Percentiles rank a stretch among this genome's conserved stretches.
Conservation (phyloP, 768 basidiomycete genomes). For the Boletus coccyginus region DNA sequence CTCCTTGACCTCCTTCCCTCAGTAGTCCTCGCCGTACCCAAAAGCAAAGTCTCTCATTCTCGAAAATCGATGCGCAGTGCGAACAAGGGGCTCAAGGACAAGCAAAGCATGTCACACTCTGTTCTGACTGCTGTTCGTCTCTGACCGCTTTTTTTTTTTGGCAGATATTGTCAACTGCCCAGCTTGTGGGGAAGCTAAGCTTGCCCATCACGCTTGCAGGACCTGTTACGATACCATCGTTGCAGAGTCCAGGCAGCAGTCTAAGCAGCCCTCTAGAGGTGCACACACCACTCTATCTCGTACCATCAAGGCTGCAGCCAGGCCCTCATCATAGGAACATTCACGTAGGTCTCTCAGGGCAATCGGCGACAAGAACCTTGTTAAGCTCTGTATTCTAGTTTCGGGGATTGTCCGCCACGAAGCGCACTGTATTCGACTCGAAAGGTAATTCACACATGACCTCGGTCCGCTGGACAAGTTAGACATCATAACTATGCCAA, state of each 20-base stretch:
- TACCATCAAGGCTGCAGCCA: neutral
- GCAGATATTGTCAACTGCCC: conserved; percentile 88
- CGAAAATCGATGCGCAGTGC: conserved; percentile 93
- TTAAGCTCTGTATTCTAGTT: neutral
- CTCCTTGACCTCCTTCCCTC: conserved; percentile 80
- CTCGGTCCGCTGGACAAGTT: neutral
- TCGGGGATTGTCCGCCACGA: neutral
- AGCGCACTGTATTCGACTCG: neutral
- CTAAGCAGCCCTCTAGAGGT: neutral
- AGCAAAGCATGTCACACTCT: conserved; percentile 57
- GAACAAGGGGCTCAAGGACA: conserved; percentile 94
- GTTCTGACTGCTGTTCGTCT: neutral
- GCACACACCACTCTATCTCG: neutral
- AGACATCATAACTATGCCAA: neutral
- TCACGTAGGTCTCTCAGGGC: neutral
- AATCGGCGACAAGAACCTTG: neutral
- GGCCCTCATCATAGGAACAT: neutral
- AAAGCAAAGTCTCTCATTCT: conserved; percentile 90
- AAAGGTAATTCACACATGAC: neutral
- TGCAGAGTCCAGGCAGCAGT: conserved; percentile 12
- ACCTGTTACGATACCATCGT: conserved; percentile 56
- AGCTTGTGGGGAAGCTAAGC: conserved; percentile 85
- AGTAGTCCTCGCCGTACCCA: conserved; percentile 89
- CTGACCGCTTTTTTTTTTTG: conserved; percentile 1
- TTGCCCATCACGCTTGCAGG: conserved; percentile 85